Conservation (phyloP, 2,329 filamentous ascomycete species). For the Ophiostoma quercus region DNA sequence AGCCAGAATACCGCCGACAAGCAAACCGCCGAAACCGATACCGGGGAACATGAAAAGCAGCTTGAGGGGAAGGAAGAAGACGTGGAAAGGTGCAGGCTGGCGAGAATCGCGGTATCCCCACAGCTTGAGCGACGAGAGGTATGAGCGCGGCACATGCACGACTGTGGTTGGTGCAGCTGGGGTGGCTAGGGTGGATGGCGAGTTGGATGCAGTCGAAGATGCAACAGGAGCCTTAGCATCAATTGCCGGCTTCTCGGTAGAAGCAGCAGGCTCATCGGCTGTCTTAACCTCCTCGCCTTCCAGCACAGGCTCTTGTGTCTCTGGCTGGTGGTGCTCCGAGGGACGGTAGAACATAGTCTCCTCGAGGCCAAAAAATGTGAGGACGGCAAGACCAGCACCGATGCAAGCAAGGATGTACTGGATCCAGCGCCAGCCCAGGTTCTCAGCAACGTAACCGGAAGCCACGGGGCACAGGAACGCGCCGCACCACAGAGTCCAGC, state of each 20-base stretch:
- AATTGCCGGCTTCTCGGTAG: not conserved
- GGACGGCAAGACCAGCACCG: not conserved
- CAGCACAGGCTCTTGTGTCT: not conserved
- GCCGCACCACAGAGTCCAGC: conserved; percentile 9
- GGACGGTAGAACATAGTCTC: conserved; percentile 7
- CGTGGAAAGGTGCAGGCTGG: conserved; percentile 7
- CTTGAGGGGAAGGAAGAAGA: conserved; percentile 15
- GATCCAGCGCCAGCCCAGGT: conserved; percentile 4
- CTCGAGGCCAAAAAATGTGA: conserved; percentile 10
- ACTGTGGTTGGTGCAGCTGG: not conserved
- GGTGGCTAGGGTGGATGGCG: not conserved
- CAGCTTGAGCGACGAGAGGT: not conserved
- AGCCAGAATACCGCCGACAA: conserved; percentile 30
- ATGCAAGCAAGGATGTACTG: conserved; percentile 13
- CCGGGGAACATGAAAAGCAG: conserved; percentile 23
- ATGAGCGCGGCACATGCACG: not conserved
- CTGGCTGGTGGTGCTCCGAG: conserved; percentile 1
- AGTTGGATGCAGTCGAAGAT: not conserved
- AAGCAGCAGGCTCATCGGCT: not conserved
- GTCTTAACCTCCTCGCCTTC: not conserved
- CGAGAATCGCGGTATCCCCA: conserved; percentile 5
- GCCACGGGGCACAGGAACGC: conserved; percentile 4
- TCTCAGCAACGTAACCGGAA: not conserved
- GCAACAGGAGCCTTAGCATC: not conserved
- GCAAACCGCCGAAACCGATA: conserved; percentile 28